Base-by-base conservation (phyloP, 73 alveolate species). In the Paramecium sonneborni region DNA sequence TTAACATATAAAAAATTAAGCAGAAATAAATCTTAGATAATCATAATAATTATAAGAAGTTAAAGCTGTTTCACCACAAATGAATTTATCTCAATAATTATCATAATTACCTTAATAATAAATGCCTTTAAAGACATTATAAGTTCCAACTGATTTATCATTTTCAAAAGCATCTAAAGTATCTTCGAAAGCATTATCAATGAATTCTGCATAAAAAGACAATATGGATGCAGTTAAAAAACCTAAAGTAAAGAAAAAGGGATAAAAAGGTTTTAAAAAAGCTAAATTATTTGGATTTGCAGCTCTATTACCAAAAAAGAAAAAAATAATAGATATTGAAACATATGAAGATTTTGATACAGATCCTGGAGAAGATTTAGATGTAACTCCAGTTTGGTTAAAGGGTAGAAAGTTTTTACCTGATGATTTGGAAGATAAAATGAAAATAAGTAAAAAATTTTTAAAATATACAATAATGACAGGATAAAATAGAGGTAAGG, bases 271-370 rank as follows among this genome's bases (percentile, higher is more conserved):
- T 79, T 23, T 20, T 6, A 38, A 44, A 20, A 79, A 46, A 44
- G 90, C 76, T 2, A 79, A 79, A 28, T 24, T 79, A 43, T 43
- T 79, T 79, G 72, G 90, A 0, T 79, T 79, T 39, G 26, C 55
- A 11, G 76, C 90, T 2, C 23, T 79, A 10, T 8, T 79, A 23
- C 69, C 76, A 14, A 41, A 79, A 43, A 88, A 88, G 57, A 88
- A 88, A 48, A 82, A 72, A 41, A 67, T 28, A 0, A 43, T 18
- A 1, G 87, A 88, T 32, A 46, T 70, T 12, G 79, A 69, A 35
- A 82, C 85, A 43, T 88, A 88, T 44, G 94, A 88, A 70, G 94
- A 88, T 28, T 88, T 35, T 69, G 94, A 88, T 41, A 70, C 94
- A 43, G 94, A 88, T 24, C 74, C 26, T 6, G 94, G 76, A 26